These are phyloP conservation scores for Blastomyces emzantsi DNA, from an alignment of 2,329 filamentous ascomycete genomes.

Conservation along the genomic window DNA sequence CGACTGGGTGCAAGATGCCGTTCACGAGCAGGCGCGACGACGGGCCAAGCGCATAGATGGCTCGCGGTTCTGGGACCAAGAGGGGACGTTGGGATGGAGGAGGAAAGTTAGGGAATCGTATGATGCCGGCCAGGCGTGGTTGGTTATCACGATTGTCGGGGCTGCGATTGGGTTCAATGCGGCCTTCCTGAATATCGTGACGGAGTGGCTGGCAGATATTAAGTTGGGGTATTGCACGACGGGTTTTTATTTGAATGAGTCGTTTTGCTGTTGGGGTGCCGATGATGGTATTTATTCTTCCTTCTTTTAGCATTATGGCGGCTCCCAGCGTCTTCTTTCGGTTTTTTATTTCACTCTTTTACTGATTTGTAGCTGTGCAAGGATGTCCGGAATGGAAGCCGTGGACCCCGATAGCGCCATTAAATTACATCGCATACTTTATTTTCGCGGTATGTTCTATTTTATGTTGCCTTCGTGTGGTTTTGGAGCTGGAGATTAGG, in stretches of 20 bases:
- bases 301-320: background rate
- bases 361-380: constrained; percentile 25
- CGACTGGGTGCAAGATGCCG: constrained; percentile 98
- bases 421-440: constrained; percentile 86
- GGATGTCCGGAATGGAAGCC: constrained; percentile 80
- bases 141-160: constrained; percentile 87
- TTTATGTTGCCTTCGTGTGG: background rate
- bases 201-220: constrained; percentile 92
- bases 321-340: background rate
- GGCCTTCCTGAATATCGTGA: constrained; percentile 86
- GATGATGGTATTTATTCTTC: constrained; percentile 54
- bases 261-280: constrained; percentile 96
- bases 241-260: constrained; percentile 93
- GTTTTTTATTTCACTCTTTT: constrained; percentile 1
- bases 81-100: constrained; percentile 66
- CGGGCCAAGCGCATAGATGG: constrained; percentile 65
- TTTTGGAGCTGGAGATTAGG: background rate
- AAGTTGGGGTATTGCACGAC: constrained; percentile 95
- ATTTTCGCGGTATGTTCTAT: constrained; percentile 58
- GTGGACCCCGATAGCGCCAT: constrained; percentile 68
- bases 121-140: constrained; percentile 95
- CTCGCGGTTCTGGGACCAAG: constrained; percentile 60
- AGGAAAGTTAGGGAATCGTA: constrained; percentile 76
- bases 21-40: constrained; percentile 75
- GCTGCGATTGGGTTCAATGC: constrained; percentile 90